A percentile compares a stretch with the other conserved stretches of the same genome.
Evolutionary conservation across 176 grass and related monocot species (phyloP).

Genomic region (Oryza longistaminata): DNA sequence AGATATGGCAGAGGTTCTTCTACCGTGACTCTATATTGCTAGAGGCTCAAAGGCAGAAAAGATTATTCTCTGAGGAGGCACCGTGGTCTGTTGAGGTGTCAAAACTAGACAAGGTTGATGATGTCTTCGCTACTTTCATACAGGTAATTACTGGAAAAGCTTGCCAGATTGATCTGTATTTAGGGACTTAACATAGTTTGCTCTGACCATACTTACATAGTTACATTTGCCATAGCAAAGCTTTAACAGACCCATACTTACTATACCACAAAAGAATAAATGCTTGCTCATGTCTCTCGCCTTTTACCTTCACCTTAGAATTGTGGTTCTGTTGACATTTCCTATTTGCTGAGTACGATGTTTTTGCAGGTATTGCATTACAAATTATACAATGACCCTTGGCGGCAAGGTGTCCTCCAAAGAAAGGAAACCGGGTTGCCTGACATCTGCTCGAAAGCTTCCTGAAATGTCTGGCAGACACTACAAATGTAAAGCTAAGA

Average conservation of each 20-base stretch:
- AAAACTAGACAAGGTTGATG: constrained; percentile 68
- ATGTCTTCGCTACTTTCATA: constrained; percentile 92
- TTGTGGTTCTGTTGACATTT: neutral
- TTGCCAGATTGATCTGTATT: neutral
- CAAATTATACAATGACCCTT: constrained; percentile 94
- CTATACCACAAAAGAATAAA: neutral
- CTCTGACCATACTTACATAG: constrained; percentile 12
- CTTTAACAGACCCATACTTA: neutral
- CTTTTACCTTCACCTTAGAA: neutral
- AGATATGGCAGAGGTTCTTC: constrained; percentile 88
- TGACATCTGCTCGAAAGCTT: constrained; percentile 48
- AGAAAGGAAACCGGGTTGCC: constrained; percentile 64
- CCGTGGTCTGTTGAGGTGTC: constrained; percentile 83
- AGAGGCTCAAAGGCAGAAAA: constrained; percentile 79
- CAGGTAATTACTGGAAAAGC: constrained; percentile 51
- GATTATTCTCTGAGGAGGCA: constrained; percentile 59
- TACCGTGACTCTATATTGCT: constrained; percentile 87
- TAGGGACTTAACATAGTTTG: neutral
- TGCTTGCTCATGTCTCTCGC: neutral
- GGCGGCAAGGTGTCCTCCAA: constrained; percentile 58
- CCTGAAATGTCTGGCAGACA: constrained; percentile 23
- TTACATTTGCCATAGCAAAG: neutral
- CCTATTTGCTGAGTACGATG: constrained; percentile 30
- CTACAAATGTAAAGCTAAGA: constrained; percentile 15
- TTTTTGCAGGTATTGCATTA: constrained; percentile 76